Percentiles rank a stretch among this genome's conserved stretches.
phyloP scores from a whole-genome alignment of 805 yeast genomes.

The Candida coquimbonensis region DNA sequence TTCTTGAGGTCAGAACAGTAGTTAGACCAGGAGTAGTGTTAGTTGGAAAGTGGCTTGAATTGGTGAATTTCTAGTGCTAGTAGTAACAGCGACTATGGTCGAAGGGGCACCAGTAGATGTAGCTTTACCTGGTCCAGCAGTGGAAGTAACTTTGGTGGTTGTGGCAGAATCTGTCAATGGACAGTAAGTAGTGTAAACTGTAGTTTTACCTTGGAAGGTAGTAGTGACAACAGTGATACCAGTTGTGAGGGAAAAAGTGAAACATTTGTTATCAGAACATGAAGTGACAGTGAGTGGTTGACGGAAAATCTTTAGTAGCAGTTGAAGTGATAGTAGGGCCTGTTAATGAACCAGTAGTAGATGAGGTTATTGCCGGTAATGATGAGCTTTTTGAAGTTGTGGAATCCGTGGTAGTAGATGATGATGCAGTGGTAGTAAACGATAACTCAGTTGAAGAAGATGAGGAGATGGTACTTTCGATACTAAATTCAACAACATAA shows the following conservation, averaged over 20 bases:
- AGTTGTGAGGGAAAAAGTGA: neutral
- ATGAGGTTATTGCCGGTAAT: too few species aligned
- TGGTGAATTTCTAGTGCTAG: neutral
- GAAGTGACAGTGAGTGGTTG: neutral
- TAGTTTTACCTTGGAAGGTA: neutral
- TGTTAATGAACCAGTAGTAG: too few species aligned
- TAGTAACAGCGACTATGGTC: neutral
- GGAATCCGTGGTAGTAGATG: too few species aligned
- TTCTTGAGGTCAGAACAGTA: too few species aligned
- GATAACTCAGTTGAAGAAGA: too few species aligned
- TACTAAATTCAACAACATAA: too few species aligned
- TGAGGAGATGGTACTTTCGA: too few species aligned
- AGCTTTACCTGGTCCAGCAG: neutral
- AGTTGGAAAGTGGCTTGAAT: neutral
- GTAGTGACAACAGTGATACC: neutral
- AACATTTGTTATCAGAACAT: neutral
- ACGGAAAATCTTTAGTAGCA: too few species aligned
- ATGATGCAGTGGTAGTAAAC: too few species aligned
- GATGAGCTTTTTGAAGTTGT: too few species aligned
- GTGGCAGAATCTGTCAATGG: neutral
- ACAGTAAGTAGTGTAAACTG: neutral
- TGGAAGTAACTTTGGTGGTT: neutral
- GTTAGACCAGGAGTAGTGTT: neutral
- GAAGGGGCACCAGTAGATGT: neutral
- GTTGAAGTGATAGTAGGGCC: too few species aligned